Evolutionary conservation across 345 rosid species (phyloP).

Genomic region (Bruguiera parviflora): DNA sequence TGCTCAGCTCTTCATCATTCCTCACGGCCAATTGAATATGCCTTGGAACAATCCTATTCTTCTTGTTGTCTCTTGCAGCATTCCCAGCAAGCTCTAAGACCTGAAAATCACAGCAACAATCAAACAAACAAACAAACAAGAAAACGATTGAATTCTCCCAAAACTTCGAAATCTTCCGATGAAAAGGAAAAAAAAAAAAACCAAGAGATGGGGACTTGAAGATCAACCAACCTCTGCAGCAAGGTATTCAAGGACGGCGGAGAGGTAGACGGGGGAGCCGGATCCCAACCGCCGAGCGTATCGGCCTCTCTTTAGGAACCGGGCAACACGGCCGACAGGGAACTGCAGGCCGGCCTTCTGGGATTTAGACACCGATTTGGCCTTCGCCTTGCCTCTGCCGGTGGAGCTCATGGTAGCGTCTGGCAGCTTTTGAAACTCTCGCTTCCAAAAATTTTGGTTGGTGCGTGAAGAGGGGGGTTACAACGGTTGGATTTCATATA

Average conservation of each 20-base stretch:
- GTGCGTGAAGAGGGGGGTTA: too few relatives aligned
- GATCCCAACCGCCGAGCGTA: conserved; percentile 21
- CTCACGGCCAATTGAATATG: conserved; percentile 24
- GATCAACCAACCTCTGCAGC: conserved; percentile 18
- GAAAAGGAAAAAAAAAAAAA: background rate
- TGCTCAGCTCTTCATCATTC: conserved; percentile 25
- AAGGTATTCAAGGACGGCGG: conserved; percentile 26
- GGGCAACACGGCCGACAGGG: conserved; percentile 22
- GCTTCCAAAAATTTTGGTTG: too few relatives aligned
- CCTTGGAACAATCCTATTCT: conserved; percentile 23
- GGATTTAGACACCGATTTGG: conserved; percentile 12
- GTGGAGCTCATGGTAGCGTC: conserved; percentile 2
- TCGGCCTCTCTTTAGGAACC: conserved; percentile 20
- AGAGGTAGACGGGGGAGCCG: conserved; percentile 23
- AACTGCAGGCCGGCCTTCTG: conserved; percentile 25
- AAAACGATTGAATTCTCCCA: background rate
- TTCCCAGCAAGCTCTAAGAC: conserved; percentile 27
- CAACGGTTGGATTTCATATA: background rate
- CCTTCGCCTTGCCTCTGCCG: conserved; percentile 19
- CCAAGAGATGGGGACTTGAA: background rate
- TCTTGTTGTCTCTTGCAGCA: conserved; percentile 26
- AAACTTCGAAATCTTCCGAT: too few relatives aligned
- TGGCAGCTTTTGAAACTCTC: too few relatives aligned
- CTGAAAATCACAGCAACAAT: background rate
- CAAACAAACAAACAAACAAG: background rate